Evolutionary conservation across 78 protist genomes (phyloP), one percentile per base, ranked within the genome.

Genomic region (Dictyostelium firmibasis): DNA sequence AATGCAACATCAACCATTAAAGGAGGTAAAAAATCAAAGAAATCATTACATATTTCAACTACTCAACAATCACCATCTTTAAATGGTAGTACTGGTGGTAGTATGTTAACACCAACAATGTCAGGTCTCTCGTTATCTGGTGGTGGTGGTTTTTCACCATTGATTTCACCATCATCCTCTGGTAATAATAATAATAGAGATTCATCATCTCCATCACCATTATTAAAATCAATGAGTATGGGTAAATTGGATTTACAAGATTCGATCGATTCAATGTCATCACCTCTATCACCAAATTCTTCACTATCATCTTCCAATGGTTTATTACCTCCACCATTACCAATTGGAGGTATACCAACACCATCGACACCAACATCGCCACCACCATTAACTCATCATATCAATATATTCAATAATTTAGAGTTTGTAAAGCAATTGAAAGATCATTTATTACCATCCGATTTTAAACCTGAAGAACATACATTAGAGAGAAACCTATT

Each of bases 61-160:
- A 70, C 77, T 27, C 77, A 70, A 70, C 77, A 70, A 31, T 70
- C 77, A 31, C 85, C 85, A 27, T 35, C 18, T 9, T 25, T 41
- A 5, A 25, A n/a, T 16, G 70, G 78, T 11, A 50, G 78, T 3
- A 25, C 79, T 23, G 83, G 81, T 27, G 83, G 81, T 16, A 72
- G 83, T 16, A 72, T 86, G 92, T 25, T 86, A 41, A 86, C 92
- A 50, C 92, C 92, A 50, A 86, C 85, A 29, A 57, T 86, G 64
- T 47, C 77, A 10, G 92, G 92, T 3, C 35, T 86, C 4, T 76
- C 84, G 20, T 35, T 86, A 27, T 76, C 84, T 16, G 41, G 77
- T 18, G 25, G 83, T 33, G 47, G 31, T 29, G 29, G 31, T 43
- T 47, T 43, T 2, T 47, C 92, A 33, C 83, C 74, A 33, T 18